Conservation (phyloP, 2,329 filamentous ascomycete species). For the Sporothrix pseudoabietina region DNA sequence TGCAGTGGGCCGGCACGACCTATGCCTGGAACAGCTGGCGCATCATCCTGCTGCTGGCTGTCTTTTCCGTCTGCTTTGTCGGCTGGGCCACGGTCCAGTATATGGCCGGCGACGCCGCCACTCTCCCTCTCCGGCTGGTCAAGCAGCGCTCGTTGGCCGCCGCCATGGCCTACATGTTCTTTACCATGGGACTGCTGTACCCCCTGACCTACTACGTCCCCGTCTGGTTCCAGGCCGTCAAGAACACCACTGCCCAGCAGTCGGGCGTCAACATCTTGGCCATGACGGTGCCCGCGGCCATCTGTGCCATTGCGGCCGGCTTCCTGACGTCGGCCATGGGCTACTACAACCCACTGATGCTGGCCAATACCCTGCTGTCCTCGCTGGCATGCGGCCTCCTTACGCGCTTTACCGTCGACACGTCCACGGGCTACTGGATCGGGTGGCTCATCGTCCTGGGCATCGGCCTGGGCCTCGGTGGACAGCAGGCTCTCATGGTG, state of each 20-base stretch:
- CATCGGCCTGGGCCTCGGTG: slow-evolving; percentile 36
- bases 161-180: slow-evolving; percentile 32
- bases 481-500: slow-evolving; percentile 38
- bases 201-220: slow-evolving; percentile 39
- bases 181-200: slow-evolving; percentile 25
- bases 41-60: slow-evolving; percentile 44
- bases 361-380: slow-evolving; percentile 30
- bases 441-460: slow-evolving; percentile 40
- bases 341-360: slow-evolving; percentile 43
- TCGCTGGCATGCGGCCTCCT: slow-evolving; percentile 41
- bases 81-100: slow-evolving; percentile 44
- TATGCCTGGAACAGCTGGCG: slow-evolving; percentile 46
- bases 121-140: slow-evolving; percentile 47
- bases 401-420: slow-evolving; percentile 39
- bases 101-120: slow-evolving; percentile 45
- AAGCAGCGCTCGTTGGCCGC: slow-evolving; percentile 40
- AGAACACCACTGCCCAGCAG: slow-evolving; percentile 36
- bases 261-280: slow-evolving; percentile 42
- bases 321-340: slow-evolving; percentile 37
- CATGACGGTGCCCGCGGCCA: slow-evolving; percentile 35
- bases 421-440: slow-evolving; percentile 40
- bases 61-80: slow-evolving; percentile 43
- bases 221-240: slow-evolving; percentile 45
- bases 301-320: slow-evolving; percentile 36
- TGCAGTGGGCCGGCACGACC: slow-evolving; percentile 52